phyloP scores from a whole-genome alignment of 192 early-diverging fungal species.

The Oehlia diaphana region DNA sequence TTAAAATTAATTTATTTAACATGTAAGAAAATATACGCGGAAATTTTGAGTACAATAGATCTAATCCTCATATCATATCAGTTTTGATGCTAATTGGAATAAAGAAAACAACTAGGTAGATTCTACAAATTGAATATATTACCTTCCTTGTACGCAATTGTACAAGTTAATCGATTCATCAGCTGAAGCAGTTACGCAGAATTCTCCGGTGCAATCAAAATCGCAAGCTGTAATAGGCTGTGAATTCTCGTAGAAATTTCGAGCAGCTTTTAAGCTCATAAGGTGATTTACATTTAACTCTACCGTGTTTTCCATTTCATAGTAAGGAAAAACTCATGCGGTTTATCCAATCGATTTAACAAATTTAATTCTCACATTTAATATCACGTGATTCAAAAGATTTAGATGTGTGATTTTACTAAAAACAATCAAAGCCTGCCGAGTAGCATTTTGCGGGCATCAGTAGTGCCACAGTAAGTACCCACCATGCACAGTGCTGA shows the following conservation, averaged over 20 bases:
- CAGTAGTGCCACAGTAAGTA: too few relatives aligned
- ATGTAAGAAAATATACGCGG: not conserved
- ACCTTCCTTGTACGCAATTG: slow-evolving; percentile 79
- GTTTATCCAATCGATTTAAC: too few relatives aligned
- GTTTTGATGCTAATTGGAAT: not conserved
- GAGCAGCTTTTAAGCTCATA: slow-evolving; percentile 1
- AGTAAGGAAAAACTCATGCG: too few relatives aligned
- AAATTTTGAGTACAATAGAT: not conserved
- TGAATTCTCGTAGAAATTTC: slow-evolving; percentile 70
- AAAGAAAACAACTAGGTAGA: not conserved
- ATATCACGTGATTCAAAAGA: too few relatives aligned
- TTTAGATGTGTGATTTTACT: too few relatives aligned
- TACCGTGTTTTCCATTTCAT: not conserved
- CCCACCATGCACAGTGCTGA: too few relatives aligned
- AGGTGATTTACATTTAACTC: slow-evolving; percentile 1
- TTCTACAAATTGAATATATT: not conserved
- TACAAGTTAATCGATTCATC: slow-evolving; percentile 91
- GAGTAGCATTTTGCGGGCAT: too few relatives aligned
- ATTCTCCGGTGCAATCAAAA: slow-evolving; percentile 75
- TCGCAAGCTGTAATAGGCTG: slow-evolving; percentile 76
- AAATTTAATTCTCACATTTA: too few relatives aligned
- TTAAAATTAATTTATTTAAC: not conserved
- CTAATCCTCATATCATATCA: not conserved
- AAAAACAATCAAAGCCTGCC: too few relatives aligned
- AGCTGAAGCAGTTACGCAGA: slow-evolving; percentile 74